Base-by-base conservation (phyloP, 495 filamentous ascomycete genomes). In the Penicillium roqueforti region DNA sequence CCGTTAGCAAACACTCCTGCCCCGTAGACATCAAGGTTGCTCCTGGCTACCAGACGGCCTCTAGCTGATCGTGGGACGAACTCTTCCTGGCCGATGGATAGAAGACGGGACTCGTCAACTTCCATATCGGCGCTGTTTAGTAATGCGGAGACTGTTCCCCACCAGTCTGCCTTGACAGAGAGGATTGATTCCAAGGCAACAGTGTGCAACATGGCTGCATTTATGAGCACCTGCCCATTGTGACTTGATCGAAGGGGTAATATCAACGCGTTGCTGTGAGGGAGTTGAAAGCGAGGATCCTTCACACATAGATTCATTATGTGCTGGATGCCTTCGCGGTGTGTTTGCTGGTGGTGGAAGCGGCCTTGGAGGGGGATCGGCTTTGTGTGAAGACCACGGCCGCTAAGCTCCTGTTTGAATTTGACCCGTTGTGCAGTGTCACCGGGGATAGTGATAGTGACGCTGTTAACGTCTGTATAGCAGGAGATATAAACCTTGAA, bases 401-500 rank as follows among this genome's bases (percentile, higher is more conserved):
- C 39, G 7, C 20, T 20, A 20, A 42, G 9, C 18, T 42, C 16
- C 18, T 20, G 20, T 8, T 20, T 42, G 20, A 42, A 11, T 8
- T 20, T 42, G 20, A 42, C 11, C 18, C 18, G 19, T 56, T 43
- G n/a, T n/a, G 56, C 53, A n/a, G 43, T 60, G 2, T 51, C 49
- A 3, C 52, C 54, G 7, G 68, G 55, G 3, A 71, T 62, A 7
- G 73, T 77, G 39, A 77, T 51, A 4, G 76, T 79, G n/a, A 62
- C 67, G 8, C 66, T 55, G 18, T 61, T 67, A 18, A 68, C 59
- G 47, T 77, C 76, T 25, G 65, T 74, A 13, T 58, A 42, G 20
- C 72, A 72, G n/a, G 76, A 75, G 18, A 76, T 57, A 51, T 79
- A 79, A n/a, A 67, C 70, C 71, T 76, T 54, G 25, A 39, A 39